Evolutionary conservation across 2,329 filamentous ascomycete genomes (phyloP), one percentile per base, ranked within the genome.

Genomic region (Phialemonium atrogriseum): DNA sequence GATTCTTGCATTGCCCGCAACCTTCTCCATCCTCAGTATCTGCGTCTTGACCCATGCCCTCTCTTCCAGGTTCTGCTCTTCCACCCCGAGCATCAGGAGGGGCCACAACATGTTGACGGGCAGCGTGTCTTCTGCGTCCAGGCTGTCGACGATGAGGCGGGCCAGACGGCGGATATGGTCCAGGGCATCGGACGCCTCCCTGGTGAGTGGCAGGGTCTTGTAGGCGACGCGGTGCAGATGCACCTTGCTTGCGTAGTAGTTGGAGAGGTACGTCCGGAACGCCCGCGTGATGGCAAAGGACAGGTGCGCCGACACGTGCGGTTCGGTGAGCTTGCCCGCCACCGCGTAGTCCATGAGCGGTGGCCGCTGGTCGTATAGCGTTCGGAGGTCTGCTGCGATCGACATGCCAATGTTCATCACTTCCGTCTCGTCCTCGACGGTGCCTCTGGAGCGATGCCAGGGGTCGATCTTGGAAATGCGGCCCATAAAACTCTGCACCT

Each of bases 71-170:
- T 66, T 61, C n/a, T 69, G 62, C 38, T 71, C 69, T 44, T 76
- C 70, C 7, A 60, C 64, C 0, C 70, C 70, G 39, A 68, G 57
- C 62, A 76, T 70, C 24, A 75, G 50, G 7, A 73, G 48, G 2
- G 70, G 70, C 72, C 69, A 75, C 5, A 75, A 54, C 55, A 73
- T 64, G 36, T 68, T 74, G 28, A 72, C 66, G 0, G 70, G 69
- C 2, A 73, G 50, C 7, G 64, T 55, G 20, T 66, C 60, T 10
- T 63, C 58, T 1, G 50, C 49, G 17, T 62, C 55, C 7, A 59
- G 43, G 5, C 42, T 45, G n/a, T 62, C 54, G 10, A 58, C 52
- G 33, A 73, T 64, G 21, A 66, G 52, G 21, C 58, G 56, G 13
- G 63, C 59, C 4, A 72, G 51, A 10, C 52, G 56, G 17, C 64